Evolutionary conservation across 345 rosid species (phyloP), one percentile per base, ranked within the genome.

Genomic region (Abelmoschus esculentus): DNA sequence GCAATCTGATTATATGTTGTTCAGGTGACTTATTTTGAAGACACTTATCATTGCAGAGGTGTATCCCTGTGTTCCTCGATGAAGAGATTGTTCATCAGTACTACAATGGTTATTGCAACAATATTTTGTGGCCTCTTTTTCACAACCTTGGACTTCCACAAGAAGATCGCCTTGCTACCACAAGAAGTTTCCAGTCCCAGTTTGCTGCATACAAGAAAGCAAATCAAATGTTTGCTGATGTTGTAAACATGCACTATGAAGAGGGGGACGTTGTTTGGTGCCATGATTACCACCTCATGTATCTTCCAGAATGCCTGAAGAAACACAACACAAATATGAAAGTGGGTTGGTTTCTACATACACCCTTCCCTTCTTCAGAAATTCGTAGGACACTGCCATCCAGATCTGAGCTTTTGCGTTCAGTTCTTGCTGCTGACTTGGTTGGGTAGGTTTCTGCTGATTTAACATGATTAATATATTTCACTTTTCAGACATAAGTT

Each of bases 221-320:
- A 14, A 85, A 85, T 74, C 86, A 81, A 72, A 73, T 83, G 84
- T 85, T 85, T 80, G 89, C 89, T 65, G 75, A 85, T 73, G 89
- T 85, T 42, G 85, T 83, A 34, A 61, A 83, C 55, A 56, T 73
- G 47, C 74, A 79, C 59, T 83, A 85, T 22, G 80, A 72, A 66
- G 89, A 85, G 54, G 89, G 86, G 10, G 89, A 85, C 72, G 83
- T 85, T 64, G 89, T 85, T 70, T 85, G 89, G 89, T 85, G 86
- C 66, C 89, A 85, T 73, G 89, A 85, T 78, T 85, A 85, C 75
- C 60, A 56, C 32, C 32, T 56, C 5, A 56, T 56, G 60, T 56
- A 18, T 26, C 60, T 56, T 26, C 60, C 60, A 22, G 22, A 56
- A 26, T 56, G 60, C 22, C 60, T 56, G 14, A 56, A 56, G 22